These are phyloP conservation scores for Dissophora globulifera DNA, from an alignment of 192 early-diverging fungal species.

Conservation along the genomic window DNA sequence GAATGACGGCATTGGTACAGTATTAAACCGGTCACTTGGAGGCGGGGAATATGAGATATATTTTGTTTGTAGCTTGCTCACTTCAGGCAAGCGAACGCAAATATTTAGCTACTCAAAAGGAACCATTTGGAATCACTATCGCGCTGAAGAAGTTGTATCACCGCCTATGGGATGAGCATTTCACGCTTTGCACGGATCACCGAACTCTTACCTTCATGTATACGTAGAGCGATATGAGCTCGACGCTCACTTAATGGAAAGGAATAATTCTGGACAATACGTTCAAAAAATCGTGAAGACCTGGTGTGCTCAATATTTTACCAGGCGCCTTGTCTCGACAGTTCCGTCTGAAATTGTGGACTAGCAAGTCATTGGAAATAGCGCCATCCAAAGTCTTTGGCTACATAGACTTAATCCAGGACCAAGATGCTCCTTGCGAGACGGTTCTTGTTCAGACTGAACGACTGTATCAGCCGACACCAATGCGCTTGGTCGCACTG, in stretches of 20 bases:
- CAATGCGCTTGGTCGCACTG: conserved; percentile 37
- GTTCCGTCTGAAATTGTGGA: conserved; percentile 6
- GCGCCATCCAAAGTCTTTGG: conserved; percentile 2
- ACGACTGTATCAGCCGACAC: conserved; percentile 1
- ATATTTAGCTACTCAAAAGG: conserved; percentile 45
- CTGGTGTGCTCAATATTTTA: conserved; percentile 21
- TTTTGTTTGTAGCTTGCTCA: conserved; percentile 39
- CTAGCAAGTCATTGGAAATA: not conserved
- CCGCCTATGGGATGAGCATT: conserved; percentile 11
- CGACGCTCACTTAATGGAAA: conserved; percentile 18
- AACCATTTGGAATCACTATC: conserved; percentile 18
- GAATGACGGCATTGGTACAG: conserved; percentile 14
- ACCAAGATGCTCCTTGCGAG: not conserved
- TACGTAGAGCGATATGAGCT: conserved; percentile 7
- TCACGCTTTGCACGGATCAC: conserved; percentile 21
- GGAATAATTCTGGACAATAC: conserved; percentile 17
- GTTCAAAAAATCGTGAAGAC: conserved; percentile 8
- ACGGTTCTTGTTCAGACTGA: conserved; percentile 6
- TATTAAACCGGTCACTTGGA: conserved; percentile 12
- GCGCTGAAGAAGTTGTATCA: conserved; percentile 17
- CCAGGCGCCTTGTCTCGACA: conserved; percentile 21
- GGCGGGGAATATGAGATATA: conserved; percentile 16
- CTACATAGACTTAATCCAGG: not conserved
- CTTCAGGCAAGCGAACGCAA: conserved; percentile 27
- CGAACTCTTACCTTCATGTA: conserved; percentile 9